A percentile compares a stretch with the other conserved stretches of the same genome.
Evolutionary conservation across 1,139 yeast species (phyloP).

Genomic region (Suhomyces panamericanus): DNA sequence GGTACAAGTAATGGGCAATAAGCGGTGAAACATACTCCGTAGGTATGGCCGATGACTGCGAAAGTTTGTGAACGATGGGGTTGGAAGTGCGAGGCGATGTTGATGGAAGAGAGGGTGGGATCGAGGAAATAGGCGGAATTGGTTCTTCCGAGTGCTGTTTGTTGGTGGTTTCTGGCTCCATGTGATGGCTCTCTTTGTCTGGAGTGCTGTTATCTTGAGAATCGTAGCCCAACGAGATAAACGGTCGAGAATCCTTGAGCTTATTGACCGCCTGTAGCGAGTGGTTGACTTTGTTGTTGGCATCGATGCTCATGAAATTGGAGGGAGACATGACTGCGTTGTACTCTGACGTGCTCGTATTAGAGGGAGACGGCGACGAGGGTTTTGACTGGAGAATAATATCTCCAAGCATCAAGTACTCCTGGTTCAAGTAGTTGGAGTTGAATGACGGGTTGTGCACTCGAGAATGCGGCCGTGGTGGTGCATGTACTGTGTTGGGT

Average conservation of each 20-base stretch:
- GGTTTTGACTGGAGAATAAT: constrained; percentile 52
- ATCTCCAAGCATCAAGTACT: constrained; percentile 60
- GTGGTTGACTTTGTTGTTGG: constrained; percentile 5
- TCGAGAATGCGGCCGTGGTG: constrained; percentile 3
- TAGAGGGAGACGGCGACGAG: constrained; percentile 48
- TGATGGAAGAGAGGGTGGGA: constrained; percentile 1
- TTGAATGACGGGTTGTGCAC: constrained; percentile 25
- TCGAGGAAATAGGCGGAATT: background rate
- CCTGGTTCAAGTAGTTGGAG: constrained; percentile 52
- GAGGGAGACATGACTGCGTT: constrained; percentile 19
- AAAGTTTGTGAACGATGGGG: constrained; percentile 12
- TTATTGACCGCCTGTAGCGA: constrained; percentile 11
- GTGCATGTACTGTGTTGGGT: constrained; percentile 15
- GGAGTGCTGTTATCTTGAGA: background rate
- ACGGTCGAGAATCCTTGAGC: constrained; percentile 32
- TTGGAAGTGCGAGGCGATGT: constrained; percentile 5
- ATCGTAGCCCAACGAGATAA: constrained; percentile 40
- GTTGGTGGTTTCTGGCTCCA: constrained; percentile 2
- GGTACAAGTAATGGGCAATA: constrained; percentile 58
- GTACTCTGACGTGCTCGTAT: constrained; percentile 30
- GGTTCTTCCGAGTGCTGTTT: background rate
- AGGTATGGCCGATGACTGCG: constrained; percentile 19
- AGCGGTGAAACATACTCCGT: constrained; percentile 54
- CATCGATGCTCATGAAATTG: constrained; percentile 10
- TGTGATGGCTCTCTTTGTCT: background rate